Evolutionary conservation across 2,329 filamentous ascomycete genomes (phyloP), one percentile per base, ranked within the genome.

Genomic region (Cylindrodendrum hubeiense): DNA sequence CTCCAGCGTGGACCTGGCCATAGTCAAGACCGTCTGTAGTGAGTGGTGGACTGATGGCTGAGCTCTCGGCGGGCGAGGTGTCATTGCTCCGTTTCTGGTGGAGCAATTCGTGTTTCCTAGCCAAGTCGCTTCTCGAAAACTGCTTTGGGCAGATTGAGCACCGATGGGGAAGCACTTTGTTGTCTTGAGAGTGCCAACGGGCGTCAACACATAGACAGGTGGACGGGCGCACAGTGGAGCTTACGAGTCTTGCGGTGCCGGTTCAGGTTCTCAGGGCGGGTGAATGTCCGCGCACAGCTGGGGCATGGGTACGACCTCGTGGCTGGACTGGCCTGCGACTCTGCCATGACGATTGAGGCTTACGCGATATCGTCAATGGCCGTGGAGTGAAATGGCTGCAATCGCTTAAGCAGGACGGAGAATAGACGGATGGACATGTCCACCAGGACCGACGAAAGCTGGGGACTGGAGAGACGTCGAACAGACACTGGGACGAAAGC

Each of bases 191-290:
- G n/a, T 39, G 6, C 7, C 37, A 39, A 17, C 34, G 17, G 8
- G 1, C 4, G 15, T 39, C 37, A 9, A 30, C 28, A 7, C 2
- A 39, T n/a, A n/a, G 37, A n/a, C n/a, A 39, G 37, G 37, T n/a
- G 15, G 34, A 37, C 13, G 17, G 34, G 5, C 15, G n/a, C 2
- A 34, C 9, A 39, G 4, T 8, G 15, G 15, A 9, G 9, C 43
- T 57, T 12, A 57, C 54, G 54, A 6, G 54, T 49, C 37, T 57
- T 57, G 28, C 34, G 30, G 9, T 57, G 54, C 17, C 54, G 24
- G 34, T 46, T 57, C 15, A 57, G 21, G 24, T 57, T 57, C n/a
- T 57, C 54, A 17, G 47, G 28, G 10, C 54, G 54, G 15, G 54
- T 57, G 47, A 57, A 57, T 39, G 54, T 47, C 19, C 54, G 54